Evolutionary conservation across 768 basidiomycete species (phyloP).

Genomic region (Cystobasidium onofrii): DNA sequence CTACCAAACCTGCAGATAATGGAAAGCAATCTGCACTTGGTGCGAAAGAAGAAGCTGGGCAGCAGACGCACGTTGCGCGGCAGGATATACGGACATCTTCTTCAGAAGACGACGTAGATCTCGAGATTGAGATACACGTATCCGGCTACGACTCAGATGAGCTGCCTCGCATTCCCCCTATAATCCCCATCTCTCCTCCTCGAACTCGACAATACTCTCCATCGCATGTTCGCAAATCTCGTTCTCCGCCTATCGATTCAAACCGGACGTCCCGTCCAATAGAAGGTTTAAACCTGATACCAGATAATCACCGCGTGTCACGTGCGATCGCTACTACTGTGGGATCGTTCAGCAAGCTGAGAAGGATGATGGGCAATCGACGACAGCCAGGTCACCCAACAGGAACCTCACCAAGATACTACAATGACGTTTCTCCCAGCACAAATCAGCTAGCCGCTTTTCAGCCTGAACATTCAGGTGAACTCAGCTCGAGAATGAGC

Average conservation of each 20-base stretch:
- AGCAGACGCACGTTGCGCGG: not conserved
- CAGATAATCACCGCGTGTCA: constrained; percentile 53
- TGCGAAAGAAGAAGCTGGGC: no score
- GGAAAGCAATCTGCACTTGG: no score
- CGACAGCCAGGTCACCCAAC: not conserved
- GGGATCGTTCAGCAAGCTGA: constrained; percentile 73
- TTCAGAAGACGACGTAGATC: constrained; percentile 40
- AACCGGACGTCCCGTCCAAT: not conserved
- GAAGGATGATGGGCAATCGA: constrained; percentile 55
- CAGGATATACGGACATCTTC: constrained; percentile 15
- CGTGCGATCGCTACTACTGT: constrained; percentile 72
- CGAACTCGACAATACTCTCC: not conserved
- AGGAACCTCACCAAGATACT: not conserved
- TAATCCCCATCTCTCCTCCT: constrained; percentile 27
- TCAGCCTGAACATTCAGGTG: not conserved
- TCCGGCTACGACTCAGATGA: constrained; percentile 27
- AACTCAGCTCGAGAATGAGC: not conserved
- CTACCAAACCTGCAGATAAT: no score
- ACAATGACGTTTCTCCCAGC: not conserved
- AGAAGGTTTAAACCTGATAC: constrained; percentile 7
- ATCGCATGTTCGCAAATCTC: not conserved
- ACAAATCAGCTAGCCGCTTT: not conserved
- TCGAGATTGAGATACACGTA: constrained; percentile 33
- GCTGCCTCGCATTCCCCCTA: constrained; percentile 5
- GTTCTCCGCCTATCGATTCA: constrained; percentile 1